A percentile compares a stretch with the other conserved stretches of the same genome.
phyloP scores from a whole-genome alignment of 805 yeast species.

The Danielozyma ontarioensis region DNA sequence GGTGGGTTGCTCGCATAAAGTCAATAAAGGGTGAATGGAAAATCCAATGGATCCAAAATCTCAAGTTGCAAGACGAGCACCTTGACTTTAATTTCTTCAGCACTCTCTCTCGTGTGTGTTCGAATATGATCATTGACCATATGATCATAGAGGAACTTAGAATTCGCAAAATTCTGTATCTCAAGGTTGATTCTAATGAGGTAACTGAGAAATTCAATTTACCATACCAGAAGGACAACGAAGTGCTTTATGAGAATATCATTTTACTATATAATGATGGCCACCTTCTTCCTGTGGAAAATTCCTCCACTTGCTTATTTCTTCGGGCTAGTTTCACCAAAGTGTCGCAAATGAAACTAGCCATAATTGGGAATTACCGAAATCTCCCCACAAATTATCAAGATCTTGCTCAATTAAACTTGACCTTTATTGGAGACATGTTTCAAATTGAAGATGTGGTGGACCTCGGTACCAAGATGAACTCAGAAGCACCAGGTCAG shows the following conservation, averaged over 20 bases:
- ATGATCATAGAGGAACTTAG: slow-evolving; percentile 48
- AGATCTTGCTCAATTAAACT: slow-evolving; percentile 15
- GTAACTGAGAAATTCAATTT: slow-evolving; percentile 1
- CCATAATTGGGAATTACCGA: slow-evolving; percentile 20
- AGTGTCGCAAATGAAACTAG: slow-evolving; percentile 21
- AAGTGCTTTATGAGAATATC: slow-evolving; percentile 16
- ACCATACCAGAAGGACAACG: slow-evolving; percentile 1
- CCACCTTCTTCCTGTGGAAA: slow-evolving; percentile 26
- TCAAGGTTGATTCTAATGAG: slow-evolving; percentile 9
- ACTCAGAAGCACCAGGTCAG: slow-evolving; percentile 8
- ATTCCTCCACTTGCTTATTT: slow-evolving; percentile 29
- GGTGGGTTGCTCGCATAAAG: slow-evolving; percentile 52
- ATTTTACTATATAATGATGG: slow-evolving; percentile 20
- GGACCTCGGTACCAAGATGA: slow-evolving; percentile 19
- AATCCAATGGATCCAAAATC: slow-evolving; percentile 44
- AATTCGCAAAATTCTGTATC: slow-evolving; percentile 31
- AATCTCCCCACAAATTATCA: slow-evolving; percentile 17
- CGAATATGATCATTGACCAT: slow-evolving; percentile 46
- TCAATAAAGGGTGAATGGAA: slow-evolving; percentile 51
- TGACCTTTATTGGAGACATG: slow-evolving; percentile 15
- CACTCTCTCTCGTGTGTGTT: slow-evolving; percentile 37
- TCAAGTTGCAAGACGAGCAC: slow-evolving; percentile 12
- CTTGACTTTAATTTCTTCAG: slow-evolving; percentile 31
- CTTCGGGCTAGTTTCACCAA: slow-evolving; percentile 22
- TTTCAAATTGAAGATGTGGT: slow-evolving; percentile 27